Base-by-base conservation (phyloP, 768 basidiomycete genomes). In the Suillus hirtellus region DNA sequence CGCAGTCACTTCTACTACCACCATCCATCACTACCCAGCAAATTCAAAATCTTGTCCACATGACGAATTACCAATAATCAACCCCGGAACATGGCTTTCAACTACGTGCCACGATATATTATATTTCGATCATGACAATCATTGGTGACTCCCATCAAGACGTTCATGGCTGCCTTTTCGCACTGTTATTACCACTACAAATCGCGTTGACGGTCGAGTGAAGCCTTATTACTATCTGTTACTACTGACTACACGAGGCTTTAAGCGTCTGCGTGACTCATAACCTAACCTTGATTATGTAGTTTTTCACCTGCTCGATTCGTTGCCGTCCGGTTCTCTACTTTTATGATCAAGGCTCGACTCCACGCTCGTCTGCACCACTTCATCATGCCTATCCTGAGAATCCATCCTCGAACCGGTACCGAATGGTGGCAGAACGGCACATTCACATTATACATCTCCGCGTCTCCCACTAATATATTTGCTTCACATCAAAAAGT, bases 51-150 rank as follows among this genome's bases (percentile, higher is more conserved):
- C 8, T 21, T 21, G 11, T 47, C 4, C 46, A 5, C 21, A 24
- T 49, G 14, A 0, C 7, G 31, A 50, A 50, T 50, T 31, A 52
- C 50, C 50, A 52, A 31, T 27, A 52, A 50, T 38, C 12, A 12
- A 38, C 11, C 38, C 11, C 4, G 49, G 15, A 50, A 31, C 49
- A 27, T 31, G 15, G 8, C 24, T 50, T 50, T 47, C 47, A 21
- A 24, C 47, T 47, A 24, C 6, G 8, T 52, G 50, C 50, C 50
- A 52, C 50, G 50, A 52, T 52, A 31, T 8, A 37, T 37, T 37
- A 52, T 52, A 52, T 31, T 34, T 31, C 50, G 17, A 52, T 52
- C 50, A 52, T 52, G 50, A 52, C 50, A 50, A 50, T 50, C 24
- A 31, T 31, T 50, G 49, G 49, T 27, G 49, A 50, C 49, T 50